Base-by-base conservation (phyloP, 768 basidiomycete species). In the Tylopilus rubrobrunneus region DNA sequence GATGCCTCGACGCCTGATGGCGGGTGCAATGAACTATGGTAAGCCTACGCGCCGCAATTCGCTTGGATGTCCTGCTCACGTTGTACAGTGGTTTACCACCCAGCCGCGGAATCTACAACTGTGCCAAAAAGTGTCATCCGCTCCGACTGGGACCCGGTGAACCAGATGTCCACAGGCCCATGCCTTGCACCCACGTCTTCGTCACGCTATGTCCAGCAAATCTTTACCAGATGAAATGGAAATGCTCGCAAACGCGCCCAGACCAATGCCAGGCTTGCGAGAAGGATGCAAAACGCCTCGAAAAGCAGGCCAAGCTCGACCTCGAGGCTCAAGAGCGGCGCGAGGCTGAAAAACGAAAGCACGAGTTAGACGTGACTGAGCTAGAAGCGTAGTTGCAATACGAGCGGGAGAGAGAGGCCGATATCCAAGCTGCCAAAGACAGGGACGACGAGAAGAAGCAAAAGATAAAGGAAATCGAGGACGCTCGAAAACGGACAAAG, bases 1-100 rank as follows among this genome's bases (percentile, higher is more conserved):
- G 77, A 82, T 9, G 53, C 51, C 14, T 49, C 74, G 21, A 75
- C 75, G 55, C 85, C 85, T 0, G 84, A 85, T 47, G 86, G 86
- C 9, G 86, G 86, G 3, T 88, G 86, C 55, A 66, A 55, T 3
- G 72, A 77, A 55, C 76, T 78, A 44, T 88, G 86, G 86, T 86
- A 69, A 45, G 74, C 61, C 12, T 25, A 39, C 1, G 17, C 40
- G 23, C 41, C 15, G 11, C 5, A 41, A 34, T 52, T 17, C 17
- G 23, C 43, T 23, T 40, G 45, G 27, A 21, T 41, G 47, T 5
- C 45, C 49, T 8, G 47, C 40, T 14, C 4, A 7, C 11, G 7
- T 28, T 4, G 21, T 40, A n/a, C 49, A 87, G 86, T 56, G 78
- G 77, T 19, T 65, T 61, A 0, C 61, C 67, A 34, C 72, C 87